Conservation (phyloP, 2,329 filamentous ascomycete genomes). For the Colletotrichum tropicale region DNA sequence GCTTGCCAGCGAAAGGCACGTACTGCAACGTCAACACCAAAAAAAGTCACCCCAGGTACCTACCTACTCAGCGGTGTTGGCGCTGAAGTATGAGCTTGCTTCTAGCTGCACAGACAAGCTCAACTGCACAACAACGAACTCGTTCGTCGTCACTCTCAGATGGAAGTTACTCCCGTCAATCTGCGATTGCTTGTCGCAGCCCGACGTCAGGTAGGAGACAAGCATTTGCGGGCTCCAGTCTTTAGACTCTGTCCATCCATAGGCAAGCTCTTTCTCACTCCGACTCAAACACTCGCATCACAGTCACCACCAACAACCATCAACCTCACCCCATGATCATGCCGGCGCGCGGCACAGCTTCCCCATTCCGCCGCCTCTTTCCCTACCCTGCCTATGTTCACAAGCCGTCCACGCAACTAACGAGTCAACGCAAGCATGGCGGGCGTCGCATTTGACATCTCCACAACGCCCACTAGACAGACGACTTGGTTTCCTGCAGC, state of each 20-base stretch:
- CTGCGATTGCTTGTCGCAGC: not conserved
- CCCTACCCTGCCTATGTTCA: not conserved
- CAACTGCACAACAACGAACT: not conserved
- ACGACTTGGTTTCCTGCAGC: not conserved
- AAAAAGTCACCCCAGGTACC: not conserved
- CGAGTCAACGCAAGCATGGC: not conserved
- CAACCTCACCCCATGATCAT: not conserved
- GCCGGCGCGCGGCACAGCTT: not conserved
- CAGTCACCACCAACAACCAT: not conserved
- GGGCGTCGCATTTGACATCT: not conserved
- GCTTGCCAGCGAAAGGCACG: not conserved
- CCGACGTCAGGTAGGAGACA: not conserved
- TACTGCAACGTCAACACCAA: not conserved
- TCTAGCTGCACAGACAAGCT: not conserved
- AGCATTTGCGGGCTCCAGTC: not conserved
- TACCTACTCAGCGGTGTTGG: not conserved
- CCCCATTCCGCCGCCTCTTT: not conserved
- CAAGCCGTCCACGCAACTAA: not conserved
- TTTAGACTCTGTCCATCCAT: not conserved
- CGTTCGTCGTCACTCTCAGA: not conserved
- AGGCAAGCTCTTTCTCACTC: not conserved
- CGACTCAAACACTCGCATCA: not conserved
- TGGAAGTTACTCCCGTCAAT: not conserved
- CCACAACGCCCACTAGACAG: not conserved
- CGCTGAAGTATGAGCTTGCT: not conserved